A percentile compares a stretch with the other conserved stretches of the same genome.
phyloP scores from a whole-genome alignment of 2,329 filamentous ascomycete species.

The Pseudogymnoascus sp. region DNA sequence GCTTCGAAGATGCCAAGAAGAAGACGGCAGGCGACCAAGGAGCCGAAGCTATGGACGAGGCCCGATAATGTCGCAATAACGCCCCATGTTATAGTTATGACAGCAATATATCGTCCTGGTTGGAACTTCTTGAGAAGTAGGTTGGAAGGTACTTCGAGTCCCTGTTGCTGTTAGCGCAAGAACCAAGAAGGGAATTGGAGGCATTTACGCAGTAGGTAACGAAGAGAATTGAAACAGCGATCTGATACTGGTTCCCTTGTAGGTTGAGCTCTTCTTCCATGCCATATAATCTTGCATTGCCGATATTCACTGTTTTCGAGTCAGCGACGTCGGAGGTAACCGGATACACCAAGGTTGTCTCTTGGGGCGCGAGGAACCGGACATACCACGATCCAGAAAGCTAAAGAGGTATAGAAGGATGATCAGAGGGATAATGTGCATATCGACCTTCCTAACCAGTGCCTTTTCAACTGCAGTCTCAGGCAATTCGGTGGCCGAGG shows the following conservation, averaged over 20 bases:
- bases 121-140: conserved; percentile 40
- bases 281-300: conserved; percentile 52
- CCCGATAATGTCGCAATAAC: conserved; percentile 48
- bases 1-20: conserved; percentile 52
- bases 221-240: conserved; percentile 45
- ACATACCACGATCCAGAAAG: conserved; percentile 60
- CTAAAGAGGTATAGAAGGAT: conserved; percentile 68
- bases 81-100: conserved; percentile 43
- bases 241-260: conserved; percentile 48
- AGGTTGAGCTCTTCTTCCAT: conserved; percentile 50
- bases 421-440: conserved; percentile 56
- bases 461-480: conserved; percentile 1
- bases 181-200: neutral
- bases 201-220: conserved; percentile 43
- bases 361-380: conserved; percentile 30
- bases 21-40: conserved; percentile 47
- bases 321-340: conserved; percentile 13
- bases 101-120: conserved; percentile 39
- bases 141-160: conserved; percentile 41
- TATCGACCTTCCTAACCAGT: conserved; percentile 49
- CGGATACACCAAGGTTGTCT: conserved; percentile 18
- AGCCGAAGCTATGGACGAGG: conserved; percentile 44
- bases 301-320: conserved; percentile 47
- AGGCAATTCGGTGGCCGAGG: neutral
- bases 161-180: conserved; percentile 17